These are phyloP conservation scores for Populus hybrid DNA, from an alignment of 441 rosid species.

Conservation along the genomic window DNA sequence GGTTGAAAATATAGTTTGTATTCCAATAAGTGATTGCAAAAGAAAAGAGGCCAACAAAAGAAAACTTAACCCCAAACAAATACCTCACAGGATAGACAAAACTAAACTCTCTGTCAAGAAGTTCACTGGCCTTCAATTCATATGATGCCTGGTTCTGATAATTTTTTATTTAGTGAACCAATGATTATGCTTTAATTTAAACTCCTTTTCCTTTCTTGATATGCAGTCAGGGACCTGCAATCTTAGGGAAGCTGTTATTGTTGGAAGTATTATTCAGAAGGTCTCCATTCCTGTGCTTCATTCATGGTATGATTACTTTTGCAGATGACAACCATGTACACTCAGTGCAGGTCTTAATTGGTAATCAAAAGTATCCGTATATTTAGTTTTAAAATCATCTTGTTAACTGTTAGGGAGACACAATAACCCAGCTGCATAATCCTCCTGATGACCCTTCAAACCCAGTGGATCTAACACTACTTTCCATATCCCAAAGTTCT, in stretches of 20 bases:
- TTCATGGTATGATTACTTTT: slow-evolving; percentile 44
- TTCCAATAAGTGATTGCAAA: not conserved
- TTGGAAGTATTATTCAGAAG: slow-evolving; percentile 81
- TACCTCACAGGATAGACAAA: not conserved
- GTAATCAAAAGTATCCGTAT: not conserved
- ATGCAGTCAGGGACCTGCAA: slow-evolving; percentile 89
- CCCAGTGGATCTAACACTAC: not conserved
- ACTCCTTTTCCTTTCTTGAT: slow-evolving; percentile 1
- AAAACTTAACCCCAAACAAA: no score
- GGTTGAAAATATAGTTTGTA: not conserved
- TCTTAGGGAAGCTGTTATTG: slow-evolving; percentile 89
- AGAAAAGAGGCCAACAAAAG: not conserved
- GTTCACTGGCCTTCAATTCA: not conserved
- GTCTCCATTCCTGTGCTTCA: slow-evolving; percentile 81
- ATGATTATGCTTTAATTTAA: not conserved
- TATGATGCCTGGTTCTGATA: not conserved
- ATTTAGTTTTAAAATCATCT: not conserved
- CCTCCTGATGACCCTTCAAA: not conserved
- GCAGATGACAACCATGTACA: not conserved
- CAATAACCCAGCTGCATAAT: not conserved
- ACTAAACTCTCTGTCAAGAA: not conserved
- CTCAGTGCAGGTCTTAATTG: not conserved
- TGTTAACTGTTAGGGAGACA: not conserved
- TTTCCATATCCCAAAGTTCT: not conserved
- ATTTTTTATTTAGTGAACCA: no score